Base-by-base conservation (phyloP, 495 filamentous ascomycete species). In the Penicillium longicatenatum region DNA sequence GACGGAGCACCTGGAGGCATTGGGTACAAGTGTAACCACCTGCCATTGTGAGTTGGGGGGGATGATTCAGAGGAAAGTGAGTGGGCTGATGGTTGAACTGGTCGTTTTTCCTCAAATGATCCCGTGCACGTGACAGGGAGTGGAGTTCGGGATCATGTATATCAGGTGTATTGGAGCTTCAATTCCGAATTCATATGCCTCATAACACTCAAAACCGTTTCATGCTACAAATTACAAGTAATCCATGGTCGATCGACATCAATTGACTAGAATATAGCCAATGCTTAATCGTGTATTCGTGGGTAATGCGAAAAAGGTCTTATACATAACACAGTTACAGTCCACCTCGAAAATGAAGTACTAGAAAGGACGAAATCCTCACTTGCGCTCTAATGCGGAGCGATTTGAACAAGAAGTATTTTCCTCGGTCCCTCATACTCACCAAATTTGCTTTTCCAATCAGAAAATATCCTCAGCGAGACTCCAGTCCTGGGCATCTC, bases 381-480 rank as follows among this genome's bases (percentile, higher is more conserved):
- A 14, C 31, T 35, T 35, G 31, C 12, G 9, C 31, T 6, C 8
- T 35, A 35, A 35, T 35, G 12, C 31, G 2, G 10, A 10, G 31
- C 12, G 31, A 35, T 35, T 9, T 10, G 31, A 14, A 35, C 10
- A 35, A 26, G 26, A 6, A 26, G 26, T 6, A 26, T 4, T 4
- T 6, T 26, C 26, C 12, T 35, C 1, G 31, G 12, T 4, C 31
- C 31, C 31, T 14, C 4, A 14, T 3, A 35, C 2, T 12, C 1
- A 3, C 9, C 12, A 35, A 8, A 35, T 35, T 12, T 14, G 31
- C 31, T 43, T 39, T 35, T 19, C 22, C 37, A 31, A 20, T 51
- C 31, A 70, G 68, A 89, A 91, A 41, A 91, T 89, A 71, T 89
- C 84, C 61, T 90, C 84, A 29, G 85, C 75, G 17, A 66, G 65